Conservation (phyloP, 208 protist species). For the Wallacemonas collosoma region DNA sequence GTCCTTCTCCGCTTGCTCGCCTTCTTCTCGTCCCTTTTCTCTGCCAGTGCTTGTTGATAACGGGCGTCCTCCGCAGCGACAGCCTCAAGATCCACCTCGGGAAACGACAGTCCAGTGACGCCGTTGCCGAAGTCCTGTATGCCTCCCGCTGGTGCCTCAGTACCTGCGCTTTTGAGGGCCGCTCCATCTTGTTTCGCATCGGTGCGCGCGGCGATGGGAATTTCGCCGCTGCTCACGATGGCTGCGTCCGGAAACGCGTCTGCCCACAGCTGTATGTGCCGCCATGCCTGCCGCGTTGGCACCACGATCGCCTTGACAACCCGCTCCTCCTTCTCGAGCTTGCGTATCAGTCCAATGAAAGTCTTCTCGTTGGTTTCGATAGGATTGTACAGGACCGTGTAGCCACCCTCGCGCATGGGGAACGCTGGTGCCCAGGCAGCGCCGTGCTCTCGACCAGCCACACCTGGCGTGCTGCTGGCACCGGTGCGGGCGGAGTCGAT, state of each 20-base stretch:
- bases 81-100: slow-evolving; percentile 60
- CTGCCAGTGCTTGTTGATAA: neutral
- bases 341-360: slow-evolving; percentile 49
- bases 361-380: slow-evolving; percentile 67
- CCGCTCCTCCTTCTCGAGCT: slow-evolving; percentile 62
- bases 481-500: slow-evolving; percentile 21
- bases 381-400: slow-evolving; percentile 87
- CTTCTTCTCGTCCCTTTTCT: neutral
- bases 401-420: slow-evolving; percentile 41
- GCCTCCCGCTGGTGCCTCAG: slow-evolving; percentile 30
- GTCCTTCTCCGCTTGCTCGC: neutral
- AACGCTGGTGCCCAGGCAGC: slow-evolving; percentile 27
- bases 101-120: slow-evolving; percentile 64
- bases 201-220: slow-evolving; percentile 4
- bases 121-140: slow-evolving; percentile 70
- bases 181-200: neutral
- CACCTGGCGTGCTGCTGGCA: slow-evolving; percentile 15
- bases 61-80: slow-evolving; percentile 25
- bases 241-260: slow-evolving; percentile 81
- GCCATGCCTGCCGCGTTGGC: slow-evolving; percentile 68
- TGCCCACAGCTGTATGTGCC: slow-evolving; percentile 65
- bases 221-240: slow-evolving; percentile 48
- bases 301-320: slow-evolving; percentile 81
- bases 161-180: neutral
- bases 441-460: neutral